Conservation (phyloP, 495 filamentous ascomycete species). For the Endocarpon pusillum region DNA sequence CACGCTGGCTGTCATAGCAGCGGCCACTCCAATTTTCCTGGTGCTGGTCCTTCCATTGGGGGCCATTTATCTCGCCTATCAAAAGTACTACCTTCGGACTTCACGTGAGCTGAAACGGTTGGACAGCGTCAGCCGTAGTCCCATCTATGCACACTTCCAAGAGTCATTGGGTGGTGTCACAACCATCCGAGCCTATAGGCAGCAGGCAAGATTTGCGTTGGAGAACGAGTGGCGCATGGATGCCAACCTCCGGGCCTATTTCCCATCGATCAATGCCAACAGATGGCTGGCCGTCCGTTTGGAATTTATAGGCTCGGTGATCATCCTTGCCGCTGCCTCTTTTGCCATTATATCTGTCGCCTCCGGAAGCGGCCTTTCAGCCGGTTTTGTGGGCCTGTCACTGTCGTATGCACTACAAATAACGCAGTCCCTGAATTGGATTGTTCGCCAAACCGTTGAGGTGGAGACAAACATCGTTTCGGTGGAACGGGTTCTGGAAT, state of each 20-base stretch:
- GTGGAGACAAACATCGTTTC: slow-evolving; percentile 99
- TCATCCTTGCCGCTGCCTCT: slow-evolving; percentile 74
- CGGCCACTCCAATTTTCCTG: slow-evolving; percentile 66
- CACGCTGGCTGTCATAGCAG: slow-evolving; percentile 71
- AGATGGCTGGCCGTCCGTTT: slow-evolving; percentile 90
- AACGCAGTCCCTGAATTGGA: slow-evolving; percentile 98
- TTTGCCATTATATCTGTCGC: slow-evolving; percentile 72
- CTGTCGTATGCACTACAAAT: slow-evolving; percentile 98
- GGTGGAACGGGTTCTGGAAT: slow-evolving; percentile 94
- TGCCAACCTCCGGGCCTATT: slow-evolving; percentile 87
- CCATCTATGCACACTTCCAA: slow-evolving; percentile 97
- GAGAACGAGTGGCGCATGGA: slow-evolving; percentile 99
- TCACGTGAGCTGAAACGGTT: slow-evolving; percentile 92
- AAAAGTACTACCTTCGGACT: slow-evolving; percentile 91
- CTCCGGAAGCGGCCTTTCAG: slow-evolving; percentile 44
- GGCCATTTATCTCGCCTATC: slow-evolving; percentile 77
- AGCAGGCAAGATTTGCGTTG: slow-evolving; percentile 67
- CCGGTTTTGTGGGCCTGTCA: slow-evolving; percentile 76
- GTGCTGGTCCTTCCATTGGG: slow-evolving; percentile 64
- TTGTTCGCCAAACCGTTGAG: slow-evolving; percentile 96
- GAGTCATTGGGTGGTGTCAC: slow-evolving; percentile 88
- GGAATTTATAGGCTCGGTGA: slow-evolving; percentile 90
- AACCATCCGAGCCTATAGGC: slow-evolving; percentile 93
- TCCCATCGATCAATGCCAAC: slow-evolving; percentile 91
- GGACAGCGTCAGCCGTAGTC: slow-evolving; percentile 86